Conservation (phyloP, 1,284 basidiomycete species). For the Neolentinus lepideus region DNA sequence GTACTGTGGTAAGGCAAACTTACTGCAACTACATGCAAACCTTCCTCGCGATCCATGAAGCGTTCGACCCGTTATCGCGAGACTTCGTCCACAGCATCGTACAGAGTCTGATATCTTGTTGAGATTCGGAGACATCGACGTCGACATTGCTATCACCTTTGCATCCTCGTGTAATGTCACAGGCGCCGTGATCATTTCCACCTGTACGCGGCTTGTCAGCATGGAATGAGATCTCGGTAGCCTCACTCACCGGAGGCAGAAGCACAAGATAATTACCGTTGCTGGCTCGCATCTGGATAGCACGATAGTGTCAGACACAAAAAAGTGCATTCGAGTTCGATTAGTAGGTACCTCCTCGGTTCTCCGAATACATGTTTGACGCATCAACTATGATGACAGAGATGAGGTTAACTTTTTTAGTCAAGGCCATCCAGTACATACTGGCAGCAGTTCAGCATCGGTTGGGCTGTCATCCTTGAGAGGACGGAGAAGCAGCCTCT, state of each 20-base stretch:
- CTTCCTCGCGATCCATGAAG: slow-evolving; percentile 37
- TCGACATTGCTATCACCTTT: slow-evolving; percentile 35
- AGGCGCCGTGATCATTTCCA: slow-evolving; percentile 64
- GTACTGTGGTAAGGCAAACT: slow-evolving; percentile 4
- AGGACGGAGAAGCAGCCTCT: slow-evolving; percentile 66
- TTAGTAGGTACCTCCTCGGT: slow-evolving; percentile 68
- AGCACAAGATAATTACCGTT: slow-evolving; percentile 66
- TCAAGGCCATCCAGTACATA: slow-evolving; percentile 22
- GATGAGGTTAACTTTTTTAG: slow-evolving; percentile 6
- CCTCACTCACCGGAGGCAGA: slow-evolving; percentile 58
- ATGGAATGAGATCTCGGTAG: not conserved
- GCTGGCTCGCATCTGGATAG: slow-evolving; percentile 69
- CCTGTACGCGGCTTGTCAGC: slow-evolving; percentile 28
- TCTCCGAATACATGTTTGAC: slow-evolving; percentile 74
- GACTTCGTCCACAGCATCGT: slow-evolving; percentile 66
- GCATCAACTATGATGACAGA: slow-evolving; percentile 55
- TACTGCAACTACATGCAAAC: slow-evolving; percentile 31
- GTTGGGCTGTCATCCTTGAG: slow-evolving; percentile 57
- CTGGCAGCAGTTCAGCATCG: slow-evolving; percentile 68
- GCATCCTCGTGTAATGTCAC: slow-evolving; percentile 64
- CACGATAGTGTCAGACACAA: slow-evolving; percentile 5
- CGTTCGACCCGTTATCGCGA: slow-evolving; percentile 57
- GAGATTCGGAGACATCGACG: too few relatives aligned
- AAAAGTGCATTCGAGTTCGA: not conserved
- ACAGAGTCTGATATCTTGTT: slow-evolving; percentile 42